Percentiles rank a stretch among this genome's conserved stretches.
Evolutionary conservation across 257 asterid genomes (phyloP).

Genomic region (Gentiana straminea): DNA sequence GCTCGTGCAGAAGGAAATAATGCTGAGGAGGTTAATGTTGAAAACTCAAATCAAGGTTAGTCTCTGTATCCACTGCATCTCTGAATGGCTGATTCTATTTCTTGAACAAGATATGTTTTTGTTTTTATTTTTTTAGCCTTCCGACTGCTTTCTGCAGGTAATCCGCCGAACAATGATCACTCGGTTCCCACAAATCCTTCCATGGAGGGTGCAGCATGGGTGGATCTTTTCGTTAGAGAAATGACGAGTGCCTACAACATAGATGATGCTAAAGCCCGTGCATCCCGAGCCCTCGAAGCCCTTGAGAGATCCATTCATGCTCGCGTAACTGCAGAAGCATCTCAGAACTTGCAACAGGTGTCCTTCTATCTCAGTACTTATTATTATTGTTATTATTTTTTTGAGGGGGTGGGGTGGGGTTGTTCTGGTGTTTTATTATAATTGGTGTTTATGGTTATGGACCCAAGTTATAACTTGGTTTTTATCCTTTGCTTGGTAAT

Average conservation of each 20-base stretch:
- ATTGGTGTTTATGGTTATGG: not conserved
- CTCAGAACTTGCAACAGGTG: conserved; percentile 62
- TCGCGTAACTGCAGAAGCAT: conserved; percentile 45
- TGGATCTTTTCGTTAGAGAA: conserved; percentile 37
- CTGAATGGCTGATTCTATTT: not conserved
- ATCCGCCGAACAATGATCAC: conserved; percentile 28
- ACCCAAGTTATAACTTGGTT: not conserved
- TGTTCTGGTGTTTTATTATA: not conserved
- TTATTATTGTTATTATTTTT: not conserved
- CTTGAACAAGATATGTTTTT: not conserved
- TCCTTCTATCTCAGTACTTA: not conserved
- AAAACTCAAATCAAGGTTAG: conserved; percentile 37
- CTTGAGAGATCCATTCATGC: conserved; percentile 31
- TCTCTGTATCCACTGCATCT: conserved; percentile 3
- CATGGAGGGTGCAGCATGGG: conserved; percentile 29
- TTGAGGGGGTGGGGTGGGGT: not conserved
- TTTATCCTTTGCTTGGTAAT: conserved; percentile 2
- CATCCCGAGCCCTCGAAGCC: conserved; percentile 33
- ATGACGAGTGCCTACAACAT: conserved; percentile 33
- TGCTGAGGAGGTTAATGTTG: conserved; percentile 24
- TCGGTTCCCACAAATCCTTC: conserved; percentile 18
- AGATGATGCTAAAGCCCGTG: conserved; percentile 43
- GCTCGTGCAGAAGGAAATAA: conserved; percentile 22
- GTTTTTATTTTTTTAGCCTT: not conserved
- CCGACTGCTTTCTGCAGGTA: conserved; percentile 11